A percentile compares a stretch with the other conserved stretches of the same genome.
Evolutionary conservation across 78 protist species (phyloP).

Genomic region (Dictyostelium capitatum): DNA sequence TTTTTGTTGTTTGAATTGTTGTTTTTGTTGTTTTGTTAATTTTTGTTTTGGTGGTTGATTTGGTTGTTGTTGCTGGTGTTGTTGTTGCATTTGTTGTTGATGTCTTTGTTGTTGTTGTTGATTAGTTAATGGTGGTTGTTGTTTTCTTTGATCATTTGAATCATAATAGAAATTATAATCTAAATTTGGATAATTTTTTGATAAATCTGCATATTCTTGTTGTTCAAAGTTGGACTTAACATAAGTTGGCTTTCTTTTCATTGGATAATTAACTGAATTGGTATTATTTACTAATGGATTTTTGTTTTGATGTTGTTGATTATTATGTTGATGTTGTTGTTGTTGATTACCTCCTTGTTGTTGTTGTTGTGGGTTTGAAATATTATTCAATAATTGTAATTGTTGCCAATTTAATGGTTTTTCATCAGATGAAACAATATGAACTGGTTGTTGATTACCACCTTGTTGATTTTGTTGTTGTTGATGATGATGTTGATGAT

Average conservation of each 20-base stretch:
- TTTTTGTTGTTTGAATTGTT: neutral
- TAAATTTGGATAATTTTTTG: constrained; percentile 23
- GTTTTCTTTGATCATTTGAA: constrained; percentile 18
- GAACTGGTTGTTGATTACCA: neutral
- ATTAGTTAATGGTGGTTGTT: neutral
- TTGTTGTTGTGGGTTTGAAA: neutral
- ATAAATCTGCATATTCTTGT: neutral
- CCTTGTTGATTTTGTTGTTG: constrained; percentile 15
- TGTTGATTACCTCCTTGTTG: neutral
- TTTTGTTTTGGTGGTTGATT: neutral
- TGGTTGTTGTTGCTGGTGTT: neutral
- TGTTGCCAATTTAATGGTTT: constrained; percentile 37
- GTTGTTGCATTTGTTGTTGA: neutral
- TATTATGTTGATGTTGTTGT: neutral
- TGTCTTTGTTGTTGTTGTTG: neutral
- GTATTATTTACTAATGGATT: neutral
- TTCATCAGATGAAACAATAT: neutral
- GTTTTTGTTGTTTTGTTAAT: neutral
- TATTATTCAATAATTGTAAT: neutral
- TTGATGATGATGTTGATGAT: constrained; percentile 11
- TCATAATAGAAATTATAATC: constrained; percentile 28
- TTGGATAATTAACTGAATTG: constrained; percentile 15
- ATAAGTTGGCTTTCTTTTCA: constrained; percentile 16
- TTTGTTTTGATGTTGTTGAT: neutral
- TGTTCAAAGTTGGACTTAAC: neutral